Evolutionary conservation across 371 early-diverging fungal species (phyloP).

Genomic region (Mortierella sp.): DNA sequence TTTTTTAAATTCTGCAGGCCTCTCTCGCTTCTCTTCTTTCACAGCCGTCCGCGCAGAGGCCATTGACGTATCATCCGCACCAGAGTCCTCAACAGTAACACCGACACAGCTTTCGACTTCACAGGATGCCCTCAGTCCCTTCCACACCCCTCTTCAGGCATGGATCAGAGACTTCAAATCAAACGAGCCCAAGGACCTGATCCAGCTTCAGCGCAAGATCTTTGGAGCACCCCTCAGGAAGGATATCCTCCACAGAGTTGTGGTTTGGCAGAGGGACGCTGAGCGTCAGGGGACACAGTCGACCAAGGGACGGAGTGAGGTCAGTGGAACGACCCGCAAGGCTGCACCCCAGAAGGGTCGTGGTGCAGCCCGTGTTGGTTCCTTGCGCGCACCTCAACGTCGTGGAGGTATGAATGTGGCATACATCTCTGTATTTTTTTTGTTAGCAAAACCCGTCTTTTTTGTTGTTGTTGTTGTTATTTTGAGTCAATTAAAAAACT

Average conservation of each 20-base stretch:
- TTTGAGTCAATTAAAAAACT: too few relatives aligned
- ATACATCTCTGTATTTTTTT: too few relatives aligned
- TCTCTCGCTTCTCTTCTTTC: conserved; percentile 42
- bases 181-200: conserved; percentile 77
- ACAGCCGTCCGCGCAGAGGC: conserved; percentile 36
- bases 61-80: conserved; percentile 14
- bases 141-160: conserved; percentile 73
- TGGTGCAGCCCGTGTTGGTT: conserved; percentile 92
- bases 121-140: conserved; percentile 33
- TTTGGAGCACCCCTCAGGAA: conserved; percentile 86
- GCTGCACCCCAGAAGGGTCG: conserved; percentile 92
- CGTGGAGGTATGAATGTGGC: conserved; percentile 85
- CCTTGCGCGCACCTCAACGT: conserved; percentile 87
- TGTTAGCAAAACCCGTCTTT: too few relatives aligned
- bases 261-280: conserved; percentile 85
- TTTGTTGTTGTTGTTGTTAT: too few relatives aligned
- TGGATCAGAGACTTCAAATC: conserved; percentile 86
- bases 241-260: conserved; percentile 90
- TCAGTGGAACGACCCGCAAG: conserved; percentile 86
- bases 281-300: conserved; percentile 89
- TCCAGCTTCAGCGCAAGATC: conserved; percentile 79
- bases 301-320: conserved; percentile 85
- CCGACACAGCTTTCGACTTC: background rate
- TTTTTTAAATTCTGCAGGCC: background rate
- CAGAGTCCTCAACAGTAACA: conserved; percentile 7